Base-by-base conservation (phyloP, 331 rosid species). In the Acacia pycnantha region DNA sequence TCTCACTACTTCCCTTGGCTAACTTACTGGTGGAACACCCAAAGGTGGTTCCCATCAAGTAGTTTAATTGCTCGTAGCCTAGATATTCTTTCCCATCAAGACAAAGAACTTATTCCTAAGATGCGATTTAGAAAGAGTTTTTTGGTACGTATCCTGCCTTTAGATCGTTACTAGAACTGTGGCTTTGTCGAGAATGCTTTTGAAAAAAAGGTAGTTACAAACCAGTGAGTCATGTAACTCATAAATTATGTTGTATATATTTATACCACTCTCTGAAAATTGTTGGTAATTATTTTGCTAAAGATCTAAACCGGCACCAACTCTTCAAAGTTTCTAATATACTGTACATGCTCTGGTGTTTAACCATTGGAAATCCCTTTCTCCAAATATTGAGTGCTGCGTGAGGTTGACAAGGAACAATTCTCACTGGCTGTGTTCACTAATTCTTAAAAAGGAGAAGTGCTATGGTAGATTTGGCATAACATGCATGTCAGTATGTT, bases 1-100 rank as follows among this genome's bases (percentile, higher is more conserved):
- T 88, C 91, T 47, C 97, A 92, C 90, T 82, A 93, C 79, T 22
- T 58, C 13, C 99, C 99, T 5, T 92, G 97, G 99, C 93, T 95
- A 70, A 93, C 98, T 48, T 85, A 92, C 83, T 92, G 97, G 94
- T 95, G 99, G 99, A 90, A 93, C 83, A 92, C 97, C 51, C 95
- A 95, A 85, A 89, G 54, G 77, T 93, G 94, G 98, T 92, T 95
- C 84, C 94, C 98, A 0, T 1, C 70, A 73, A 65, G 61, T 29
- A 82, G 88, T 80, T 43, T 84, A 33, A 13, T 88, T 37, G 67
- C 87, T 77, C 44, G 6, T 3, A 84, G 75, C 84, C 27, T 24
- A 8, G 70, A 84, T 40, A 2, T 83, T 85, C 67, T 90, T 79
- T 93, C 97, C 68, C 78, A 21, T 51, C 91, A 88, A 81, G 99